Percentiles rank a stretch among this genome's conserved stretches.
Evolutionary conservation across 176 grass and related monocot species (phyloP).

Genomic region (Phoenix dactylifera): DNA sequence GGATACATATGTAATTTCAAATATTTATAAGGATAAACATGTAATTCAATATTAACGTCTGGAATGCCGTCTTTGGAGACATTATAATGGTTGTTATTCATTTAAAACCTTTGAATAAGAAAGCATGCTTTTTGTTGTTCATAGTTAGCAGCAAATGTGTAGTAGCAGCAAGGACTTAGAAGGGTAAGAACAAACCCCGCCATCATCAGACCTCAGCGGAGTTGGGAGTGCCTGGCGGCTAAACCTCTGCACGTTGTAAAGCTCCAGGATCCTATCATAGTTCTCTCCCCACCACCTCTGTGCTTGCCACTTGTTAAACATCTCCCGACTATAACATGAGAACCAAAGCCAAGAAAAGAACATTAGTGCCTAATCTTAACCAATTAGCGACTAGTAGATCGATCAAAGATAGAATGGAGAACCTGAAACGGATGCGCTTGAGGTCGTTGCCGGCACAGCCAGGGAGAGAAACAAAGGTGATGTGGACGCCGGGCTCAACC

Average conservation of each 20-base stretch:
- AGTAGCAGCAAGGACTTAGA: neutral
- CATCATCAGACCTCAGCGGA: conserved; percentile 77
- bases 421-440: conserved; percentile 99
- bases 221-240: conserved; percentile 65
- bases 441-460: conserved; percentile 78
- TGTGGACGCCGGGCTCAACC: conserved; percentile 93
- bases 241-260: conserved; percentile 87
- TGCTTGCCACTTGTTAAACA: conserved; percentile 97
- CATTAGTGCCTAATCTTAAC: too few species aligned
- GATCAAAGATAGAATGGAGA: too few species aligned
- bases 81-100: too few species aligned
- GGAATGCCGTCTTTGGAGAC: too few species aligned
- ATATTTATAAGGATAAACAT: too few species aligned
- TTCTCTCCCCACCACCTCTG: conserved; percentile 99
- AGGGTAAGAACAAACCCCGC: conserved; percentile 23
- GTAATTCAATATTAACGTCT: too few species aligned
- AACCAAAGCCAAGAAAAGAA: too few species aligned
- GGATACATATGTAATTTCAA: too few species aligned
- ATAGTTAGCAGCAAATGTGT: neutral
- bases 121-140: neutral
- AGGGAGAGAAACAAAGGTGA: conserved; percentile 79
- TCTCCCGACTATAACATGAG: conserved; percentile 48
- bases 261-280: conserved; percentile 95
- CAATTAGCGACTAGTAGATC: too few species aligned
- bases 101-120: too few species aligned